Percentiles rank a stretch among this genome's conserved stretches.
Evolutionary conservation across 208 protist species (phyloP).

Genomic region (Crithidia acanthocephali): DNA sequence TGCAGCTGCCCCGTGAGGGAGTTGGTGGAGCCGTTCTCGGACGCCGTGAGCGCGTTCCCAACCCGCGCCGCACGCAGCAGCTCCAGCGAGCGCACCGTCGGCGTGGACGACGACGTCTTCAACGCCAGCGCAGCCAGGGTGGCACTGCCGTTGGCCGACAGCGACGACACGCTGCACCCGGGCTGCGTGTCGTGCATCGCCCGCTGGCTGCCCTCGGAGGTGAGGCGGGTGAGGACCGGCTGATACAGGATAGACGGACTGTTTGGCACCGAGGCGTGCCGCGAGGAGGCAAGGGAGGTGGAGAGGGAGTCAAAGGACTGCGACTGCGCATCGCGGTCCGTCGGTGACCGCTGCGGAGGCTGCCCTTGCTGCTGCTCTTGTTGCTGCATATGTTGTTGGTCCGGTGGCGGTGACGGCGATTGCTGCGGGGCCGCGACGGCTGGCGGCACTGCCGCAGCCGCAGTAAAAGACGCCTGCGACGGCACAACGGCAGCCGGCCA

Average conservation of each 20-base stretch:
- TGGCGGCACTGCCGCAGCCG: background rate
- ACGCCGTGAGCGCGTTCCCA: background rate
- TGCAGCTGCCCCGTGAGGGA: background rate
- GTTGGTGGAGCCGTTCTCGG: background rate
- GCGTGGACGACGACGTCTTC: background rate
- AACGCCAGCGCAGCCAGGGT: conserved; percentile 5
- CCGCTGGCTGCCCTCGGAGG: conserved; percentile 1
- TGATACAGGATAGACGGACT: conserved; percentile 16
- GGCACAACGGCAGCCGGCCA: background rate
- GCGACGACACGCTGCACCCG: conserved; percentile 14
- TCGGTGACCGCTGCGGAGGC: background rate
- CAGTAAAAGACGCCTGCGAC: background rate
- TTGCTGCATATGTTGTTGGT: background rate
- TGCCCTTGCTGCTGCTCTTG: background rate
- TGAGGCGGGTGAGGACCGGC: background rate
- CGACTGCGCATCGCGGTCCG: background rate
- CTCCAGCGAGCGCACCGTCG: conserved; percentile 3
- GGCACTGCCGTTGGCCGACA: conserved; percentile 11
- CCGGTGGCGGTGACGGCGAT: background rate
- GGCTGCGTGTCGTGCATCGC: background rate
- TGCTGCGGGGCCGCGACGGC: background rate
- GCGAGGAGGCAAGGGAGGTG: conserved; percentile 14
- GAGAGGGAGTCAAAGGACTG: conserved; percentile 14
- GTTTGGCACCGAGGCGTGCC: background rate
- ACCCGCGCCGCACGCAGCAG: background rate